Evolutionary conservation across 805 yeast species (phyloP), one percentile per base, ranked within the genome.

Genomic region (Hanseniaspora vineae): DNA sequence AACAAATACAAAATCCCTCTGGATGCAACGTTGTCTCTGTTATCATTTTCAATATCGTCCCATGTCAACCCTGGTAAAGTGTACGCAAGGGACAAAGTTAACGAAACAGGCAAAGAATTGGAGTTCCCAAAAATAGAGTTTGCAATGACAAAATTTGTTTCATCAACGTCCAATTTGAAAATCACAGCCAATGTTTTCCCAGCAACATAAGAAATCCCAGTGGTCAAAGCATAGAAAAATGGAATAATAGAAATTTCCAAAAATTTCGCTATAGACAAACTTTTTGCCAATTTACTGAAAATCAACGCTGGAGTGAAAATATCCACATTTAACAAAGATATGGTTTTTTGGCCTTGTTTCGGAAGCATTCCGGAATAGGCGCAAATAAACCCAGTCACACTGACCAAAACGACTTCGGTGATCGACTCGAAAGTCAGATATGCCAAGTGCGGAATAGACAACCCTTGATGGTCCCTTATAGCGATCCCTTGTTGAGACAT

Each of bases 121-220:
- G 96, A 86, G 66, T 90, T 92, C 46, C 97, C 97, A 66, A 90
- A 90, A 6, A 89, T 96, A 2, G 92, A 87, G 94, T 92, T 92
- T 2, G 96, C 97, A 19, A 94, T 83, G 45, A 92, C 96, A 58
- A 86, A 90, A 66, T 90, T 89, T 3, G 85, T 60, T 65, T 92
- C 97, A 13, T 84, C 77, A 44, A 69, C 76, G 56, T 84, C 84
- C 56, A 92, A 67, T 8, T 65, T 58, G 52, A 88, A 61, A 42
- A 78, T 52, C 13, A 64, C 61, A 3, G 86, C 69, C 39, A 80
- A 73, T 19, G 76, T 31, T 31, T 67, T 66, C 6, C 96, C 84
- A 35, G 87, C 78, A 10, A 67, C 20, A 55, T 68, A 81, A 1
- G 96, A 80, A 17, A 88, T 80, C 15, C 75, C 77, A 0, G 97